Evolutionary conservation across 2,329 filamentous ascomycete genomes (phyloP), one percentile per base, ranked within the genome.

Genomic region (Mycosphaerella arachidis): DNA sequence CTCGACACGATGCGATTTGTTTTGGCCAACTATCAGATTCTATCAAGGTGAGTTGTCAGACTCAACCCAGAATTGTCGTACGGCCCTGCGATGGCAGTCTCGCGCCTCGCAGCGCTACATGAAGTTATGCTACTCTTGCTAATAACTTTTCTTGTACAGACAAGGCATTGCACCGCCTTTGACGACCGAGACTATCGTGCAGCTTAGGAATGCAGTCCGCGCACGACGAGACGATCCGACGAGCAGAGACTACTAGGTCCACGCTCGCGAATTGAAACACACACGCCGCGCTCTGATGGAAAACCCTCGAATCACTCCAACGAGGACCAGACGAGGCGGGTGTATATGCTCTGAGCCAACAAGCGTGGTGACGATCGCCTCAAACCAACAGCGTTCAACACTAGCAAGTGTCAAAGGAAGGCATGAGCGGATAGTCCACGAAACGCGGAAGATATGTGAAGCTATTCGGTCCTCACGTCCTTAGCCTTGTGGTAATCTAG

Each of bases 1-100:
- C 59, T 68, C 8, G 76, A 77, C 56, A 68, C 71, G 9, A 73
- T 78, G 56, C 70, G 73, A 5, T 73, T 79, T 58, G 69, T 77
- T 2, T 60, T 75, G 53, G 73, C 73, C 24, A 73, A 75, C 48
- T 75, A 75, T 60, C 68, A 72, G 53, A 64, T 70, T 48, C 55
- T 75, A 53, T 68, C 66, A 24, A 55, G 37, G 37, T 43, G 16
- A 16, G 7, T 43, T 13, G 16, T 43, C 16, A 16, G 2, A 43
- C 37, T 9, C 6, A 6, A 16, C 37, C 6, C 16, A 13, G 33
- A 35, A 8, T 8, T 13, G 4, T 4, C 33, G 33, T 35, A 4
- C 8, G 2, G 33, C 33, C 13, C 33, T 35, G 33, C 33, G 33
- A 8, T 35, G 24, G 24, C 24, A 24, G 24, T 24, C 24, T 24